These are phyloP conservation scores for Purpureocillium takamizusanense DNA, from an alignment of 2,329 filamentous ascomycete genomes.

Conservation along the genomic window DNA sequence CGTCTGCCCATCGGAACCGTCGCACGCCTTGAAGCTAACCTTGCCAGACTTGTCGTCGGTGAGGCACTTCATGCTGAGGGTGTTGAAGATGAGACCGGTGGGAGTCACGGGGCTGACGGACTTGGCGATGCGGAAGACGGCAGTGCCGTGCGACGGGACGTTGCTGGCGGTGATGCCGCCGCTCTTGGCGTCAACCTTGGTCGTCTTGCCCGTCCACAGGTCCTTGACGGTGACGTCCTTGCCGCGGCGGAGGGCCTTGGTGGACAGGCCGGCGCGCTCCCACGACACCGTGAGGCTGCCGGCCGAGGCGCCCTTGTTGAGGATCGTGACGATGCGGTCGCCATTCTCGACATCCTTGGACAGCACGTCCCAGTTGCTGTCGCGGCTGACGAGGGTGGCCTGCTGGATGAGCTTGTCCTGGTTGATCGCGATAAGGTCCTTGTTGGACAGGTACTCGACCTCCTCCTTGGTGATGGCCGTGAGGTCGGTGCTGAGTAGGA, in stretches of 20 bases:
- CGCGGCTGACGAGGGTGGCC: slow-evolving; percentile 36
- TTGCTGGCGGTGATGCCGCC: slow-evolving; percentile 14
- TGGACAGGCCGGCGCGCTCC: slow-evolving; percentile 24
- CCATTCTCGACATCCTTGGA: slow-evolving; percentile 36
- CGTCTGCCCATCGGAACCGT: slow-evolving; percentile 28
- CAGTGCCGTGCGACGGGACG: slow-evolving; percentile 28
- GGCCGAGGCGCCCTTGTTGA: slow-evolving; percentile 29
- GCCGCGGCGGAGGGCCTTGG: slow-evolving; percentile 12
- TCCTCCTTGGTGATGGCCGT: slow-evolving; percentile 23
- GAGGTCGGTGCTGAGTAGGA: slow-evolving; percentile 29
- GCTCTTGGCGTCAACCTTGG: slow-evolving; percentile 10
- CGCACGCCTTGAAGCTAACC: slow-evolving; percentile 25
- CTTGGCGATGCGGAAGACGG: slow-evolving; percentile 31
- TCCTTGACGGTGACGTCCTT: slow-evolving; percentile 24
- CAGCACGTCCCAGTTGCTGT: slow-evolving; percentile 32
- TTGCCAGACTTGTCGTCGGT: slow-evolving; percentile 18
- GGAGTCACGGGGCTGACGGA: slow-evolving; percentile 20
- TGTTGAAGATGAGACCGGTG: slow-evolving; percentile 41
- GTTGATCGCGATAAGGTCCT: slow-evolving; percentile 30
- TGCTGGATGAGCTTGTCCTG: slow-evolving; percentile 33
- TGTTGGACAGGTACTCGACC: slow-evolving; percentile 27
- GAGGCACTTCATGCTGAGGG: slow-evolving; percentile 32
- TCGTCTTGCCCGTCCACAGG: slow-evolving; percentile 29
- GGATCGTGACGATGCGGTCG: slow-evolving; percentile 34
- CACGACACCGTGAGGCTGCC: slow-evolving; percentile 21